phyloP scores from a whole-genome alignment of 768 basidiomycete genomes.

The Lactifluus subvellereus region DNA sequence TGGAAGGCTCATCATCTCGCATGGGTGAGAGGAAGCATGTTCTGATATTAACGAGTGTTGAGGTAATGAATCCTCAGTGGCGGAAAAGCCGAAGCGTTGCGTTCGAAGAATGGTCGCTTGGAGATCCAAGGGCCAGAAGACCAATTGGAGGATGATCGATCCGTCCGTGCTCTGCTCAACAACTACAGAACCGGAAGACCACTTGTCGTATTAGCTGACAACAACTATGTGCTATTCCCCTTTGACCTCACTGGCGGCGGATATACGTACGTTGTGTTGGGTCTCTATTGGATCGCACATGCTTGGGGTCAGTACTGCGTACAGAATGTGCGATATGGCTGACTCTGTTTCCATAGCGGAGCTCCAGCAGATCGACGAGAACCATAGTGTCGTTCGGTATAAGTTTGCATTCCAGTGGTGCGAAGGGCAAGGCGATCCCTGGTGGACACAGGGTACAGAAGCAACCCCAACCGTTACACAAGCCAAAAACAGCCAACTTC shows the following conservation, averaged over 20 bases:
- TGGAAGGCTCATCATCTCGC: conserved; percentile 74
- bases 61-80: conserved; percentile 40
- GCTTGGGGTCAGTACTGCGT: conserved; percentile 52
- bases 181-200: conserved; percentile 52
- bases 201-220: conserved; percentile 66
- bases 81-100: conserved; percentile 58
- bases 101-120: conserved; percentile 37
- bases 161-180: conserved; percentile 60
- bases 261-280: conserved; percentile 53
- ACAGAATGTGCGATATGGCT: neutral
- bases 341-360: conserved; percentile 43
- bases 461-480: neutral
- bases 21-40: conserved; percentile 50
- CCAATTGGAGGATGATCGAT: conserved; percentile 62
- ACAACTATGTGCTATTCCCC: conserved; percentile 68
- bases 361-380: conserved; percentile 46
- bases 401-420: conserved; percentile 88
- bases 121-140: conserved; percentile 48
- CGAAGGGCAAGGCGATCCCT: conserved; percentile 55
- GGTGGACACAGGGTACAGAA: conserved; percentile 36
- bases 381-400: conserved; percentile 58
- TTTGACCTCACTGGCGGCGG: conserved; percentile 50
- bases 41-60: neutral
- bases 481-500: neutral
- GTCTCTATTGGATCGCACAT: conserved; percentile 66